Evolutionary conservation across 2,329 filamentous ascomycete species (phyloP).

Genomic region (Paracoccidioides brasiliensis): DNA sequence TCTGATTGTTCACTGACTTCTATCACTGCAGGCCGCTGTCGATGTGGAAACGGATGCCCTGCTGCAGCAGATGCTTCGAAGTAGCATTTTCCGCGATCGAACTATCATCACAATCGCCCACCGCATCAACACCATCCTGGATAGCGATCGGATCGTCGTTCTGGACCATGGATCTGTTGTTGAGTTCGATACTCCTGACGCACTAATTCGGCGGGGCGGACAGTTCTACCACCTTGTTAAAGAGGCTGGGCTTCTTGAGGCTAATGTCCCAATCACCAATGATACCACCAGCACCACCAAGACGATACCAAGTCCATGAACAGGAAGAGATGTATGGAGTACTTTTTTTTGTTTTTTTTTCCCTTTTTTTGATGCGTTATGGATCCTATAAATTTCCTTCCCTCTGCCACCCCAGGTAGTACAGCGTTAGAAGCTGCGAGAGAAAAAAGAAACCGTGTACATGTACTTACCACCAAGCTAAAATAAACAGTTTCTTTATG

Average conservation of each 20-base stretch:
- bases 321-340: not conserved
- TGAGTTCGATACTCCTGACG: slow-evolving; percentile 79
- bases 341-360: not conserved
- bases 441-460: not conserved
- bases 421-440: not conserved
- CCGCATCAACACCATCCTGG: slow-evolving; percentile 92
- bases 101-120: slow-evolving; percentile 98
- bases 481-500: not conserved
- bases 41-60: slow-evolving; percentile 56
- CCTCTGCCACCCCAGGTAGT: no score
- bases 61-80: slow-evolving; percentile 50
- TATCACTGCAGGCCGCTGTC: slow-evolving; percentile 43
- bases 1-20: not conserved
- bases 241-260: slow-evolving; percentile 64
- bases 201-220: slow-evolving; percentile 61
- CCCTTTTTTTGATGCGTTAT: not conserved
- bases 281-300: not conserved
- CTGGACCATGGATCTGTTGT: slow-evolving; percentile 80
- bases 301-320: not conserved
- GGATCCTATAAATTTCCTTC: not conserved
- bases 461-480: not conserved
- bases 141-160: slow-evolving; percentile 80
- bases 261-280: slow-evolving; percentile 19
- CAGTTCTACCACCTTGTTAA: slow-evolving; percentile 83
- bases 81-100: slow-evolving; percentile 65